Percentiles rank a stretch among this genome's conserved stretches.
Evolutionary conservation across 805 yeast species (phyloP).

Genomic region (Candida sithepensis): DNA sequence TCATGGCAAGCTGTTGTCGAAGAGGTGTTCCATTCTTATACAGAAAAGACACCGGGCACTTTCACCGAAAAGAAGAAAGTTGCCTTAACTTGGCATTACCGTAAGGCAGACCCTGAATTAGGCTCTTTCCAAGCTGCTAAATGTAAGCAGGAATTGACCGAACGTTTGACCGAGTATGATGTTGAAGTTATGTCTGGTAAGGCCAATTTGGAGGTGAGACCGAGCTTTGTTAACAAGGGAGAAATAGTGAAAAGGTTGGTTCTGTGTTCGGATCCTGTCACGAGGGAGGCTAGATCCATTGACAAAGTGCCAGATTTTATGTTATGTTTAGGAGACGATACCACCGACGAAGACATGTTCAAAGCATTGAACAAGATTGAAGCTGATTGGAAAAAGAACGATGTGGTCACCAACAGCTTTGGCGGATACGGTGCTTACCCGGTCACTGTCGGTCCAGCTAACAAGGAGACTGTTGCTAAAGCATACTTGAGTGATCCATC

Average conservation of each 20-base stretch:
- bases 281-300: slow-evolving; percentile 12
- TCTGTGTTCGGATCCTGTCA: slow-evolving; percentile 55
- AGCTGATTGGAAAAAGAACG: slow-evolving; percentile 42
- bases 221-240: slow-evolving; percentile 91
- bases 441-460: slow-evolving; percentile 90
- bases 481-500: slow-evolving; percentile 81
- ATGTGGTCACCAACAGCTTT: slow-evolving; percentile 40
- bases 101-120: slow-evolving; percentile 90
- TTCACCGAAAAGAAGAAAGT: slow-evolving; percentile 84
- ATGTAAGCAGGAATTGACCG: slow-evolving; percentile 60
- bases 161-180: slow-evolving; percentile 61
- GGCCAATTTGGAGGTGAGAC: slow-evolving; percentile 97
- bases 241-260: slow-evolving; percentile 86
- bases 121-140: slow-evolving; percentile 83
- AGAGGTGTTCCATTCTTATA: slow-evolving; percentile 66
- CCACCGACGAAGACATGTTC: slow-evolving; percentile 98
- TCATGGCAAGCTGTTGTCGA: slow-evolving; percentile 88
- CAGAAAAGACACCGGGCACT: slow-evolving; percentile 89
- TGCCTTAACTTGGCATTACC: slow-evolving; percentile 96
- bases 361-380: slow-evolving; percentile 66
- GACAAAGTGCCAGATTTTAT: slow-evolving; percentile 75
- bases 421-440: slow-evolving; percentile 69
- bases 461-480: slow-evolving; percentile 79
- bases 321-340: slow-evolving; percentile 91
- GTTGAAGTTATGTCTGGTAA: slow-evolving; percentile 97